phyloP scores from a whole-genome alignment of 805 yeast genomes.

The Yarrowia alimentaria region DNA sequence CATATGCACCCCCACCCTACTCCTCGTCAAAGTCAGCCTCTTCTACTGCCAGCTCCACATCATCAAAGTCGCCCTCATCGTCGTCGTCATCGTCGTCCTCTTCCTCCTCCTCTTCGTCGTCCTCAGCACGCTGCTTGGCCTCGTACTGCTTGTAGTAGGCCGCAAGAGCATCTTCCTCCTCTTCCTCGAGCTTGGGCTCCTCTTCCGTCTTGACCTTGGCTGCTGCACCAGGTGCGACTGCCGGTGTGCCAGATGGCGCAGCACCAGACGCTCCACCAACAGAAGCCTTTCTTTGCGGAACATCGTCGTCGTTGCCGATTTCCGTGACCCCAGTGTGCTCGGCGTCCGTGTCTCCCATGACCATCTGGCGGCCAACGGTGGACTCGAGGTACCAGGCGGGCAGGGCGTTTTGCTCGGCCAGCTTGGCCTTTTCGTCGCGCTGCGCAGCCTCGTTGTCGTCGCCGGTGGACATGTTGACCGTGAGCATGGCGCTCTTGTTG shows the following conservation, averaged over 20 bases:
- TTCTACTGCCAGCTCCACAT: conserved; percentile 35
- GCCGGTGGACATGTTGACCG: conserved; percentile 82
- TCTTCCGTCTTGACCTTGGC: conserved; percentile 32
- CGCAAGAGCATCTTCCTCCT: conserved; percentile 63
- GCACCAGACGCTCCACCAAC: too few species aligned
- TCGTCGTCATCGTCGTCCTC: conserved; percentile 53
- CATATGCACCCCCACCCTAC: conserved; percentile 35
- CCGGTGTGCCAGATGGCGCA: not conserved
- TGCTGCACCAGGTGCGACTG: conserved; percentile 30
- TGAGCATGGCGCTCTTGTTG: conserved; percentile 51
- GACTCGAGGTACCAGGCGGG: conserved; percentile 95
- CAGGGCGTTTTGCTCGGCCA: conserved; percentile 84
- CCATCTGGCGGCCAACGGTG: conserved; percentile 69
- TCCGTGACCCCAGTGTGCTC: conserved; percentile 23
- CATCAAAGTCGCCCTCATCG: conserved; percentile 44
- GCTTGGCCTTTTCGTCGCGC: conserved; percentile 67
- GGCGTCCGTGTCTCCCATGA: conserved; percentile 33
- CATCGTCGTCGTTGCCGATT: conserved; percentile 18
- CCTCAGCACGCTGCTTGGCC: conserved; percentile 62
- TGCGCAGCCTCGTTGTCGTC: conserved; percentile 70
- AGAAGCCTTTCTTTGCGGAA: conserved; percentile 46
- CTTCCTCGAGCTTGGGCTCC: conserved; percentile 29
- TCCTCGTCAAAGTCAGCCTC: conserved; percentile 41
- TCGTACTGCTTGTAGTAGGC: conserved; percentile 77
- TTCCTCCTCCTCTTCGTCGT: conserved; percentile 50